Conservation (phyloP, 2,329 filamentous ascomycete genomes). For the Trichoderma koningiopsis region DNA sequence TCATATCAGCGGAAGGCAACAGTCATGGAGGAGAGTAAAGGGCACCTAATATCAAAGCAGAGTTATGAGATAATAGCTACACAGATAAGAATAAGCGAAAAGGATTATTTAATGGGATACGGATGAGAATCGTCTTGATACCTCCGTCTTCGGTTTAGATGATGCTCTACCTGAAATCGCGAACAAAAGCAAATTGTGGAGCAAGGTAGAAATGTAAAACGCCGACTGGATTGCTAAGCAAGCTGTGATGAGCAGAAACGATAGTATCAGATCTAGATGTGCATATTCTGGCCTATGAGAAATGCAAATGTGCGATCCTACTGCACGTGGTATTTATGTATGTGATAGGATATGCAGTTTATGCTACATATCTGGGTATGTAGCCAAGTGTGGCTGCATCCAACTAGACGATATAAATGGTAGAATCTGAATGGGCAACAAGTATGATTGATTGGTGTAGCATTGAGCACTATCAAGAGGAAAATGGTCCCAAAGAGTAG, state of each 20-base stretch:
- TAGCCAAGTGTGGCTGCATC: neutral
- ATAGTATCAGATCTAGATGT: neutral
- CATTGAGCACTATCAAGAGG: no score
- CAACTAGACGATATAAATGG: neutral
- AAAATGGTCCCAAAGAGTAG: no score
- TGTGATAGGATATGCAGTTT: neutral
- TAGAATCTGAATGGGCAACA: neutral
- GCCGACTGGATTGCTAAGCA: slow-evolving; percentile 12
- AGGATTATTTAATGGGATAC: neutral
- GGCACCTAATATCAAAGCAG: rapidly evolving
- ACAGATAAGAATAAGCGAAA: neutral
- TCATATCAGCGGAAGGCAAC: neutral
- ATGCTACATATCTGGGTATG: neutral
- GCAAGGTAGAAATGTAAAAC: neutral
- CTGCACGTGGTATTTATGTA: neutral
- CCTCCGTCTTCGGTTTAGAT: neutral
- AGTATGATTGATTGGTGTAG: neutral
- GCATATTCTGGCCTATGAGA: neutral
- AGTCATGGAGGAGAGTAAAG: neutral
- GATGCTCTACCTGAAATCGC: neutral
- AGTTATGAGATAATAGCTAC: neutral
- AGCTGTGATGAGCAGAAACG: neutral
- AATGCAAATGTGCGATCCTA: neutral
- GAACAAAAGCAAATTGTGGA: neutral
- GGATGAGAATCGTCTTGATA: neutral